Percentiles rank a stretch among this genome's conserved stretches.
These are phyloP conservation scores for Sophora flavescens DNA, from an alignment of 306 rosid genomes.

Conservation along the genomic window DNA sequence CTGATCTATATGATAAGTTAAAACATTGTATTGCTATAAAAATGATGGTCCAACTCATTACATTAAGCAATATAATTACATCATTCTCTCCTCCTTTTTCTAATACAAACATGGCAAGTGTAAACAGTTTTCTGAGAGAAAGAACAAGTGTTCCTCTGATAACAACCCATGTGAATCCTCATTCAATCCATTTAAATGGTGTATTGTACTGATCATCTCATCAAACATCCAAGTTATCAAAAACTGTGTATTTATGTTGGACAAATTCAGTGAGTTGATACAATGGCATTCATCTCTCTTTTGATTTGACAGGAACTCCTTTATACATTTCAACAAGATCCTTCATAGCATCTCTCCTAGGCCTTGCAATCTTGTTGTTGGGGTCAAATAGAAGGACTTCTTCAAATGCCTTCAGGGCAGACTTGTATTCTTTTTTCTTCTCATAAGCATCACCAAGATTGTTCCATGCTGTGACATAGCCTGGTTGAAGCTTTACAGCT, in stretches of 20 bases:
- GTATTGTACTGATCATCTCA: background rate
- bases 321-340: conserved; percentile 64
- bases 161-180: background rate
- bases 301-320: conserved; percentile 69
- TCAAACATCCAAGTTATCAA: conserved; percentile 1
- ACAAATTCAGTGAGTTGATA: background rate
- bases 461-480: conserved; percentile 86
- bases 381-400: conserved; percentile 84
- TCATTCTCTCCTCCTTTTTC: background rate
- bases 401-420: conserved; percentile 76
- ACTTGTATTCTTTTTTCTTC: conserved; percentile 66
- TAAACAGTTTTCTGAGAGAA: background rate
- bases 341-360: conserved; percentile 67
- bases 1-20: background rate
- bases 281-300: conserved; percentile 52
- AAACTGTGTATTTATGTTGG: background rate
- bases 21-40: background rate
- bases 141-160: conserved; percentile 8
- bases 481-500: conserved; percentile 79
- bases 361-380: conserved; percentile 75
- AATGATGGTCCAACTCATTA: background rate
- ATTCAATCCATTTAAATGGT: conserved; percentile 15
- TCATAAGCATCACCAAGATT: conserved; percentile 85
- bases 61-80: background rate
- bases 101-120: background rate